These are phyloP conservation scores for Plectranthus barbatus DNA, from an alignment of 257 asterid genomes.

Conservation along the genomic window DNA sequence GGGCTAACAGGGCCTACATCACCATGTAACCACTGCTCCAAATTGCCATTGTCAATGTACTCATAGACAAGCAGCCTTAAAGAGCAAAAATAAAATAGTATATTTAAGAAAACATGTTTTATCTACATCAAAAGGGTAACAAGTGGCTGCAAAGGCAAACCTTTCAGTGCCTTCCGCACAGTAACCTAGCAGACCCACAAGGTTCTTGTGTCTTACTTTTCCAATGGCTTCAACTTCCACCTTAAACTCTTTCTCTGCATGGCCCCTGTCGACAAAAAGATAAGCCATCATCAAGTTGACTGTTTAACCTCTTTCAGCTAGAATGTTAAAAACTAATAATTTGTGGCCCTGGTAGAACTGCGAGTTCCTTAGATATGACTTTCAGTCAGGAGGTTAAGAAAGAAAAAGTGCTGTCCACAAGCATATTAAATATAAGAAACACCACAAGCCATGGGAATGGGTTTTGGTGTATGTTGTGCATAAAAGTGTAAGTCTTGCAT, in stretches of 20 bases:
- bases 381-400: neutral
- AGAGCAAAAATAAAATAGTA: neutral
- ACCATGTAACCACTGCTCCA: slow-evolving; percentile 99
- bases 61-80: slow-evolving; percentile 91
- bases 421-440: neutral
- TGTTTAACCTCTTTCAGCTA: too few species aligned
- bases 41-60: slow-evolving; percentile 85
- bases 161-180: slow-evolving; percentile 88
- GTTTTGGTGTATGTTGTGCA: neutral
- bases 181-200: slow-evolving; percentile 79
- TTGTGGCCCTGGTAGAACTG: neutral
- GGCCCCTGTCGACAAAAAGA: slow-evolving; percentile 58
- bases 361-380: neutral
- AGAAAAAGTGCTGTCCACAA: neutral
- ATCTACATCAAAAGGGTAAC: neutral
- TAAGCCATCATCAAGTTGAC: neutral
- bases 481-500: neutral
- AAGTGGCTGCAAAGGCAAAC: slow-evolving; percentile 22
- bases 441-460: too few species aligned
- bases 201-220: slow-evolving; percentile 93
- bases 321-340: neutral
- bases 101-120: slow-evolving; percentile 1
- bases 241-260: slow-evolving; percentile 90
- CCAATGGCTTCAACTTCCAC: slow-evolving; percentile 99
- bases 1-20: slow-evolving; percentile 89